Percentiles rank a stretch among this genome's conserved stretches.
Conservation (phyloP, 371 early-diverging fungal genomes). For the Gilbertella persicaria region DNA sequence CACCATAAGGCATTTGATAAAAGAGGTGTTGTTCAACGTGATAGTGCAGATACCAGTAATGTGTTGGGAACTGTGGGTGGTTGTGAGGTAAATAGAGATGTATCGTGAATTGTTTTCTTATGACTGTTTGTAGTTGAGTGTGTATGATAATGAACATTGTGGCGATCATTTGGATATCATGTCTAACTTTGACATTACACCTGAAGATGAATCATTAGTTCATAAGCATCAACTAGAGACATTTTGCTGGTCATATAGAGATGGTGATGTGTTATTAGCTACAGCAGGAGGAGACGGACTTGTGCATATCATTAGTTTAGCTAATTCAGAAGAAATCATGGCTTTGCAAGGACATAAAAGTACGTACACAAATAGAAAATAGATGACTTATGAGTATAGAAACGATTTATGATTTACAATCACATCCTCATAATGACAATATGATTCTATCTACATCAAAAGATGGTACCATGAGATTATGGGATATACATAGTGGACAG, state of each 20-base stretch:
- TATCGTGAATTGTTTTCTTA: no score
- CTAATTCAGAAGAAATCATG: conserved; percentile 67
- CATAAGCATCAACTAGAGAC: conserved; percentile 50
- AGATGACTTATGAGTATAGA: conserved; percentile 33
- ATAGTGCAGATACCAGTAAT: conserved; percentile 71
- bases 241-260: conserved; percentile 72
- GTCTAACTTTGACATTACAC: conserved; percentile 76
- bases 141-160: conserved; percentile 91
- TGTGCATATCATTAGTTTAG: conserved; percentile 75
- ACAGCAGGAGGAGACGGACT: conserved; percentile 62
- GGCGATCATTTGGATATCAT: conserved; percentile 91
- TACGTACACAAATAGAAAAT: conserved; percentile 27
- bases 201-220: conserved; percentile 33
- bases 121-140: conserved; percentile 65
- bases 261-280: conserved; percentile 71
- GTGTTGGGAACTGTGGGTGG: conserved; percentile 75
- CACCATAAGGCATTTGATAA: conserved; percentile 65
- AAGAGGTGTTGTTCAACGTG: conserved; percentile 66
- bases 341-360: conserved; percentile 66
- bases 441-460: conserved; percentile 77
- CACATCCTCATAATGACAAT: conserved; percentile 66
- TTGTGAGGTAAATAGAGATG: conserved; percentile 62
- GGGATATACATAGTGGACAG: conserved; percentile 78
- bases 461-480: conserved; percentile 86
- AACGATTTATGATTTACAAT: conserved; percentile 66